Evolutionary conservation across 2,329 filamentous ascomycete species (phyloP), one percentile per base, ranked within the genome.

Genomic region (Epichloe hybrida): DNA sequence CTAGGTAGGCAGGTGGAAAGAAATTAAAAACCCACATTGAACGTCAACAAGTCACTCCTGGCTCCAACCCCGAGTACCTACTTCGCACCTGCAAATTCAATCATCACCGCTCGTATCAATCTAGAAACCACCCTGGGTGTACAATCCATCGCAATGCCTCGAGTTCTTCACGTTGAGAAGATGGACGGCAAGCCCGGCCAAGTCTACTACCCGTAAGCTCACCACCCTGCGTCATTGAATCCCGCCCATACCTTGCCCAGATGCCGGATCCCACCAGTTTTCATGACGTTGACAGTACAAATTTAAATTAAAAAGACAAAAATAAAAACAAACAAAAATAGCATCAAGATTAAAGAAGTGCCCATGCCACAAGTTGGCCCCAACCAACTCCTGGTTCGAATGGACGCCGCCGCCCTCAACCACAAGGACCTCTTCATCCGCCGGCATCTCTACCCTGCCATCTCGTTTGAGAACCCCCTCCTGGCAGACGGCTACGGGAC

Each of bases 391-490:
- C 73, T 94, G 6, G 72, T 97, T 55, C 81, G 80, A 61, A 73
- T 97, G 62, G 77, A 79, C 37, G 86, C 89, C 48, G 86, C 84
- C 1, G 85, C 91, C 13, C 81, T 97, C 48, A 97, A 97, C 72
- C 93, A 97, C 72, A 86, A 90, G 60, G 93, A 97, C 67, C 80
- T 95, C 58, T 97, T 96, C 72, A 86, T 95, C 68, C 86, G 91
- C 50, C 89, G 93, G 66, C 84, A 90, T 62, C 80, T 95, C 40
- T 97, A 97, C 72, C 91, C 91, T 0, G 84, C 80, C 58, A 84
- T 88, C 49, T 84, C 85, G 11, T 95, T 95, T 66, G 76, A 79
- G 53, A 74, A 82, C 6, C 88, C 91, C 1, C 71, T 97, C 41
- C 77, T 95, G 27, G 81, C 89, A 53, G 91, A 97, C 64, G 91